phyloP scores from a whole-genome alignment of 306 rosid genomes.

The Cicer judaicum region DNA sequence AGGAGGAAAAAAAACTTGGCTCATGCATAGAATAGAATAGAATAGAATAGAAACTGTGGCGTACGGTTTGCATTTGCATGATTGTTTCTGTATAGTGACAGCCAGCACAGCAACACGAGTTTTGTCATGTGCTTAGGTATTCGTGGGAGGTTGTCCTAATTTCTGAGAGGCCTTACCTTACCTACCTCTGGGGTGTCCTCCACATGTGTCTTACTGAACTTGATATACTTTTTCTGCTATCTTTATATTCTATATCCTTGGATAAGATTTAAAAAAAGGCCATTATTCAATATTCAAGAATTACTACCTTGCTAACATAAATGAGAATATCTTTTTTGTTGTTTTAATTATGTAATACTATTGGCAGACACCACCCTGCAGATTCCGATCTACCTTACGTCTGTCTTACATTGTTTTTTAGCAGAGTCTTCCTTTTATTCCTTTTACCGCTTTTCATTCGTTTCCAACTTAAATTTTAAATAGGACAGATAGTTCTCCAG shows the following conservation, averaged over 20 bases:
- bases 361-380: slow-evolving; percentile 46
- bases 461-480: slow-evolving; percentile 37
- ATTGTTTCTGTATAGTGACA: slow-evolving; percentile 48
- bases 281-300: slow-evolving; percentile 25
- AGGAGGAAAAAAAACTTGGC: slow-evolving; percentile 13
- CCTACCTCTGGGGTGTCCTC: slow-evolving; percentile 72
- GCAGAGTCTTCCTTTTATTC: slow-evolving; percentile 1
- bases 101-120: slow-evolving; percentile 67
- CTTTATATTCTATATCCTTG: slow-evolving; percentile 34
- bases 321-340: not conserved
- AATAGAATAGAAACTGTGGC: slow-evolving; percentile 31
- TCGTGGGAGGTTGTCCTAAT: slow-evolving; percentile 55
- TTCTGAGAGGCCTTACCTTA: slow-evolving; percentile 64
- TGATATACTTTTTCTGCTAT: slow-evolving; percentile 24
- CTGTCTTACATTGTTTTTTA: slow-evolving; percentile 13
- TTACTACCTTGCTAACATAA: slow-evolving; percentile 23
- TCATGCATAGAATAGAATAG: slow-evolving; percentile 9
- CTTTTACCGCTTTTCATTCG: not conserved
- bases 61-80: slow-evolving; percentile 43
- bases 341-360: slow-evolving; percentile 28
- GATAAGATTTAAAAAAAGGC: slow-evolving; percentile 45
- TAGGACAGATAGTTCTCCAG: slow-evolving; percentile 38
- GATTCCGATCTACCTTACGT: slow-evolving; percentile 41
- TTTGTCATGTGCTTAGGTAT: slow-evolving; percentile 75
- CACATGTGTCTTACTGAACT: slow-evolving; percentile 58